phyloP scores from a whole-genome alignment of 177 flowering plant genomes.

The Vitis hybrid region DNA sequence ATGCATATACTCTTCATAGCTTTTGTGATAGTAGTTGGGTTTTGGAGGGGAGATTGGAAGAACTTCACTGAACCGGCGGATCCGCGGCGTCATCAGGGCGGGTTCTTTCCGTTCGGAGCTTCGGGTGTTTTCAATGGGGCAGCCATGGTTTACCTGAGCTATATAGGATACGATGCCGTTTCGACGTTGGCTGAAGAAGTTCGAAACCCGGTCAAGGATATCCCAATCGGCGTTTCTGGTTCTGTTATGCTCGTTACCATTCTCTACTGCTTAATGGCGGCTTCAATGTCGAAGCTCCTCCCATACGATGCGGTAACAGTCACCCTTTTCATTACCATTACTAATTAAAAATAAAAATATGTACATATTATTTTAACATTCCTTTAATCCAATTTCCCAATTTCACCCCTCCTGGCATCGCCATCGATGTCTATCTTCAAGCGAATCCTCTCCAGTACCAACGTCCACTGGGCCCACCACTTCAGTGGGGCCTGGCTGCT shows the following conservation, averaged over 20 bases:
- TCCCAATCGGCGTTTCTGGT: constrained; percentile 89
- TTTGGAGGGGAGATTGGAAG: constrained; percentile 66
- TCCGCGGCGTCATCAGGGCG: constrained; percentile 59
- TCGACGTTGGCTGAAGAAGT: constrained; percentile 98
- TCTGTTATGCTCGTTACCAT: constrained; percentile 80
- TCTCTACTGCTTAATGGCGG: constrained; percentile 87
- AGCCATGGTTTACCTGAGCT: constrained; percentile 83
- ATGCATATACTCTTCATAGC: constrained; percentile 67
- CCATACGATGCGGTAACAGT: constrained; percentile 82
- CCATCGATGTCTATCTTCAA: background rate
- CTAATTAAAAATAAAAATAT: no score
- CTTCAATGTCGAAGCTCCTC: constrained; percentile 79
- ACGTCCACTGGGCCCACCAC: no score
- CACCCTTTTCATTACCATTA: no score
- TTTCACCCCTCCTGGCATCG: background rate
- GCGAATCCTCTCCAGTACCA: background rate
- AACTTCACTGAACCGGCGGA: constrained; percentile 61
- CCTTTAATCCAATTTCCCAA: no score
- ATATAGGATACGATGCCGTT: constrained; percentile 95
- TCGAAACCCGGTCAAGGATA: constrained; percentile 60
- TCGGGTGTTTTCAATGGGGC: constrained; percentile 85
- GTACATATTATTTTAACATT: no score
- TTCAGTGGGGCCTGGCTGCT: background rate
- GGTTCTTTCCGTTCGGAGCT: constrained; percentile 74
- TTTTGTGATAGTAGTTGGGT: constrained; percentile 69